Evolutionary conservation across 129 eudicot genomes (phyloP).

Genomic region (Escallonia herrerae): DNA sequence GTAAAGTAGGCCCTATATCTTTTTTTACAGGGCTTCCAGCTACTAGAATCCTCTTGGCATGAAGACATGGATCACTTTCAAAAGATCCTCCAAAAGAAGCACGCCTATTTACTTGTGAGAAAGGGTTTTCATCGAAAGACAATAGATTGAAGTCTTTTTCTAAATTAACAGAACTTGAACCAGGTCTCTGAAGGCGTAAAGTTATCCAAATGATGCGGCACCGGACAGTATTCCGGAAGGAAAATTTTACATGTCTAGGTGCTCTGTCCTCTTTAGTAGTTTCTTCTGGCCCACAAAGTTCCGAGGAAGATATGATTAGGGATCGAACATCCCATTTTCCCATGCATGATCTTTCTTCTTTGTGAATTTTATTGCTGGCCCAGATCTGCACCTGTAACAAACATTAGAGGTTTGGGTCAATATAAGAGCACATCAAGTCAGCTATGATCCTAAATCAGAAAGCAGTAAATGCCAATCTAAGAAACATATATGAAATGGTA

Average conservation of each 20-base stretch:
- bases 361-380: slow-evolving; percentile 79
- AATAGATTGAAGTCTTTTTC: slow-evolving; percentile 57
- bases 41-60: slow-evolving; percentile 73
- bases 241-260: slow-evolving; percentile 72
- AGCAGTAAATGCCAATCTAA: neutral
- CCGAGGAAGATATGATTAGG: slow-evolving; percentile 60
- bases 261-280: slow-evolving; percentile 27
- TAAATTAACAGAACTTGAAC: slow-evolving; percentile 60
- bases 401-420: neutral
- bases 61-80: slow-evolving; percentile 70
- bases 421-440: neutral
- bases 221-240: slow-evolving; percentile 57
- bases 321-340: slow-evolving; percentile 91
- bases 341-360: slow-evolving; percentile 70
- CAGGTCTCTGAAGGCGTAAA: slow-evolving; percentile 60
- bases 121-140: slow-evolving; percentile 86
- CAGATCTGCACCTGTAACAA: slow-evolving; percentile 75
- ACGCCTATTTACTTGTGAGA: slow-evolving; percentile 43
- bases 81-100: slow-evolving; percentile 58
- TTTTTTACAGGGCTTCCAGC: slow-evolving; percentile 47
- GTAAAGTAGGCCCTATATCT: slow-evolving; percentile 34
- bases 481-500: no score
- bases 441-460: neutral
- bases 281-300: slow-evolving; percentile 71
- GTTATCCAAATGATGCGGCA: slow-evolving; percentile 92